phyloP scores from a whole-genome alignment of 495 filamentous ascomycete genomes.

The Penicillium salamii region DNA sequence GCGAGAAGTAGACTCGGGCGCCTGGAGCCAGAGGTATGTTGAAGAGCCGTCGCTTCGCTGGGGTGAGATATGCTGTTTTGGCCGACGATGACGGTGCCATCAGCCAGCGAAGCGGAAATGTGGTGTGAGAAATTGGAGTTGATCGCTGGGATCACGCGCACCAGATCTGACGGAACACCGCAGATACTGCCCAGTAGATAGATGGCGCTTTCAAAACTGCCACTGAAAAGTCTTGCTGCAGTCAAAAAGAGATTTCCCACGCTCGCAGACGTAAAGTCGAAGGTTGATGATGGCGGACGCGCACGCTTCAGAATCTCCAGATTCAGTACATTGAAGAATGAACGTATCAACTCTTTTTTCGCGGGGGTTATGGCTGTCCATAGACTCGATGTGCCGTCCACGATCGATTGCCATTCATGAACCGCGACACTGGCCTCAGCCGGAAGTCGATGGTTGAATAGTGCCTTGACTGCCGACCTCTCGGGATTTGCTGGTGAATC shows the following conservation, averaged over 20 bases:
- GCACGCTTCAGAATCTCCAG: slow-evolving; percentile 87
- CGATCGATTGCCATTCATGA: slow-evolving; percentile 82
- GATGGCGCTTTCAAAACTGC: slow-evolving; percentile 77
- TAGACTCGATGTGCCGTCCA: slow-evolving; percentile 72
- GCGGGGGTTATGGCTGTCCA: slow-evolving; percentile 75
- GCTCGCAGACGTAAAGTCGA: slow-evolving; percentile 83
- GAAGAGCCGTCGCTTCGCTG: slow-evolving; percentile 52
- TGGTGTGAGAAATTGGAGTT: slow-evolving; percentile 93
- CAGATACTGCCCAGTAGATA: slow-evolving; percentile 81
- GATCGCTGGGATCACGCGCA: slow-evolving; percentile 82
- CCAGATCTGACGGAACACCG: slow-evolving; percentile 62
- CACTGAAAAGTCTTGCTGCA: slow-evolving; percentile 74
- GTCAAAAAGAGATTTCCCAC: slow-evolving; percentile 96
- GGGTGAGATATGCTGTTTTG: slow-evolving; percentile 94
- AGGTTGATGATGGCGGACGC: slow-evolving; percentile 69
- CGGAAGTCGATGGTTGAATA: slow-evolving; percentile 85
- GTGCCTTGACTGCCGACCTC: slow-evolving; percentile 64
- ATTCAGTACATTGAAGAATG: slow-evolving; percentile 82
- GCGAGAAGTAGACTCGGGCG: slow-evolving; percentile 40
- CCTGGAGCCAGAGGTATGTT: slow-evolving; percentile 28
- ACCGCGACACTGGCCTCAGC: slow-evolving; percentile 38
- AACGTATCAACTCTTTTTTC: slow-evolving; percentile 89
- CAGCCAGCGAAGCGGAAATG: slow-evolving; percentile 75
- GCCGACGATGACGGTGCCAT: slow-evolving; percentile 80
- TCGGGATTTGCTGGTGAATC: slow-evolving; percentile 58